Conservation (phyloP, 106 monocot genomes). For the Dactylorhiza incarnata region DNA sequence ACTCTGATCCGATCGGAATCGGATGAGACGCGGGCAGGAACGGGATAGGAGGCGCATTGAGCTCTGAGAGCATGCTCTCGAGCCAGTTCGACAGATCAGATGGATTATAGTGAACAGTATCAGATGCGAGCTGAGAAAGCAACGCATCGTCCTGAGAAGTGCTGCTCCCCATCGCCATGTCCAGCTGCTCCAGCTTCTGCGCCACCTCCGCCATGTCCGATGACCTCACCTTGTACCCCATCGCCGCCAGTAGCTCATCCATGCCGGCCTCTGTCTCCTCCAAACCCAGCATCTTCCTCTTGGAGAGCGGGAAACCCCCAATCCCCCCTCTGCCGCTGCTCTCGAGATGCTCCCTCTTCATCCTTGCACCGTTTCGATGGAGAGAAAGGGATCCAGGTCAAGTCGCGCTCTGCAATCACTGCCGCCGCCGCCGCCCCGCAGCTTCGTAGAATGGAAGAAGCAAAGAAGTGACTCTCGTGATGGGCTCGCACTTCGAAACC, state of each 20-base stretch:
- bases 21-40: background rate
- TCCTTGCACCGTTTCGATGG: background rate
- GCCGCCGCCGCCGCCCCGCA: background rate
- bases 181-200: constrained; percentile 79
- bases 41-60: constrained; percentile 42
- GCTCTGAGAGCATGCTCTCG: constrained; percentile 62
- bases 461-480: background rate
- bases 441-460: background rate
- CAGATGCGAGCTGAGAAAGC: constrained; percentile 35
- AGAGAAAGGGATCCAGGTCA: background rate
- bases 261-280: constrained; percentile 25
- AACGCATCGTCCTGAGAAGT: constrained; percentile 30
- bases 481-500: background rate
- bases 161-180: constrained; percentile 51
- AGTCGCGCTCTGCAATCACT: background rate
- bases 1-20: background rate
- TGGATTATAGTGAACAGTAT: constrained; percentile 58
- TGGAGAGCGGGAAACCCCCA: background rate
- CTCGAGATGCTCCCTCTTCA: background rate
- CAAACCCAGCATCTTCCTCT: constrained; percentile 15
- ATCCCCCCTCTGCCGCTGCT: background rate
- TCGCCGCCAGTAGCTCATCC: constrained; percentile 51
- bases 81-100: constrained; percentile 65
- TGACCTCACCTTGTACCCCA: constrained; percentile 61
- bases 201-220: constrained; percentile 85